Evolutionary conservation across 2,329 filamentous ascomycete species (phyloP).

Genomic region (Stagonosporopsis chrysanthemi): DNA sequence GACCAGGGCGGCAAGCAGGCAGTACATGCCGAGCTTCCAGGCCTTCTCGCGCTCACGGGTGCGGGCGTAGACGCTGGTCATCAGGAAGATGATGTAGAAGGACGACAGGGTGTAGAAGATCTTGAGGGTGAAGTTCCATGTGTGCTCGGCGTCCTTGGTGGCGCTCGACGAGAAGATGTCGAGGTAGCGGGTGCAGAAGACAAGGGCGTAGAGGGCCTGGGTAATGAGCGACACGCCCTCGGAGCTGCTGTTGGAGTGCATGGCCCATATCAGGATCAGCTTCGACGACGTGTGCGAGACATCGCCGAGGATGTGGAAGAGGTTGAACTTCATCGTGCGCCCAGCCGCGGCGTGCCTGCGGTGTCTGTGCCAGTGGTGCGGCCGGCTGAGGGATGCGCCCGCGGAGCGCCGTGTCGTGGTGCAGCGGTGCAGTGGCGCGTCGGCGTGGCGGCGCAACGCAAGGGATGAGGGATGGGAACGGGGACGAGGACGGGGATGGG

Average conservation of each 20-base stretch:
- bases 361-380: not conserved
- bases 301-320: conserved; percentile 82
- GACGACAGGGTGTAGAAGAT: conserved; percentile 86
- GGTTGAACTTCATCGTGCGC: conserved; percentile 48
- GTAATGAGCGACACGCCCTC: conserved; percentile 93
- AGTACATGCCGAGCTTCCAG: conserved; percentile 86
- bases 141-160: conserved; percentile 41
- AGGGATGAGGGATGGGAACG: not conserved
- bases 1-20: conserved; percentile 69
- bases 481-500: too few species aligned
- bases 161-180: conserved; percentile 71
- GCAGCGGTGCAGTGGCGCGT: conserved; percentile 1
- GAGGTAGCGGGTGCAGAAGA: conserved; percentile 87
- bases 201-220: conserved; percentile 83
- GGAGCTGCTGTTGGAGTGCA: conserved; percentile 85
- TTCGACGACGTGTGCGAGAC: conserved; percentile 86
- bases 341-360: not conserved
- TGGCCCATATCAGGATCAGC: conserved; percentile 87
- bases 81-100: conserved; percentile 84
- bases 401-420: not conserved
- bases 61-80: conserved; percentile 85
- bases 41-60: conserved; percentile 90
- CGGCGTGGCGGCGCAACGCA: conserved; percentile 10
- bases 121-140: conserved; percentile 78
- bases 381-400: not conserved